Evolutionary conservation across 2,329 filamentous ascomycete genomes (phyloP).

Genomic region (Diaporthe sp.): DNA sequence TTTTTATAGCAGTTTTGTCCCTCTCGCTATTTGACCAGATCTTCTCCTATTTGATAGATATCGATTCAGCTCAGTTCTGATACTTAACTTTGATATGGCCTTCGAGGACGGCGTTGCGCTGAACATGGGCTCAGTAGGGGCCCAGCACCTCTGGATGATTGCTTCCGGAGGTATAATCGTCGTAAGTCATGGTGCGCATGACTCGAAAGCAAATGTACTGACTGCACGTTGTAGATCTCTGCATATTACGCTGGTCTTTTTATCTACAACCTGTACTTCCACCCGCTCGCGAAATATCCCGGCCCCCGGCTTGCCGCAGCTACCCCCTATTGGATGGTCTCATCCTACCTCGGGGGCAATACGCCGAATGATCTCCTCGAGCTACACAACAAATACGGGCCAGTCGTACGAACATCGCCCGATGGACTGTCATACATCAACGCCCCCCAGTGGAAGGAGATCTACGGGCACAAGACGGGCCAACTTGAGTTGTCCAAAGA

Average conservation of each 20-base stretch:
- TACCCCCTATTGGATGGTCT: conserved; percentile 35
- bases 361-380: conserved; percentile 33
- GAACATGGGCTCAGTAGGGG: background rate
- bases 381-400: conserved; percentile 27
- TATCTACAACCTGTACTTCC: conserved; percentile 13
- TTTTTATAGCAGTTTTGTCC: too few relatives aligned
- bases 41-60: too few relatives aligned
- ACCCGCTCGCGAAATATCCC: conserved; percentile 10
- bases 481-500: conserved; percentile 33
- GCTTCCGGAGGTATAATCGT: background rate
- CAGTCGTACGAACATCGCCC: conserved; percentile 1
- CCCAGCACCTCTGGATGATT: background rate
- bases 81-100: too few relatives aligned
- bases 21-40: too few relatives aligned
- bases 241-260: background rate
- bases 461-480: conserved; percentile 18
- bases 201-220: background rate
- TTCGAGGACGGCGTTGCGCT: background rate
- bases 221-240: background rate
- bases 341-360: conserved; percentile 35
- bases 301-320: conserved; percentile 6
- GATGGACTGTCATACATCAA: conserved; percentile 18
- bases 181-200: background rate
- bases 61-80: too few relatives aligned
- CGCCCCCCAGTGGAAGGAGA: conserved; percentile 27